Conservation (phyloP, 148 eudicot genomes). For the Nyssa sinensis region DNA sequence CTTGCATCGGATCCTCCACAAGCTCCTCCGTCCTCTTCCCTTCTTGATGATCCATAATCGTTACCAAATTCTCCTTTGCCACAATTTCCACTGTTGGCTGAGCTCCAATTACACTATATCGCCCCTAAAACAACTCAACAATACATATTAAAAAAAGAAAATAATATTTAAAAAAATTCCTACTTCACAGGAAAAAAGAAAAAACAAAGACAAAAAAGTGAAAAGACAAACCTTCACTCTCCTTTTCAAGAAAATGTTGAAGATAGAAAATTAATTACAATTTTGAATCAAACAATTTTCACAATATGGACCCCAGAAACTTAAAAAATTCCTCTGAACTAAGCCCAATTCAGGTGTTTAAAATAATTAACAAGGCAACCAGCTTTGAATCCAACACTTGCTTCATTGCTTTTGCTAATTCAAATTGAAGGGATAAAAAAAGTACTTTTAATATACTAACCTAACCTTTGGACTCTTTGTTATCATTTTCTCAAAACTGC, state of each 20-base stretch:
- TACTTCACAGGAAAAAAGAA: no score
- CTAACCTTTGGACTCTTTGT: no score
- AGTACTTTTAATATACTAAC: no score
- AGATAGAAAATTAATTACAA: not conserved
- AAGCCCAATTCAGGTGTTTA: no score
- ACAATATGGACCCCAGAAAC: not conserved
- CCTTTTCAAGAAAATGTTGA: not conserved
- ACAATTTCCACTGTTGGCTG: conserved; percentile 96
- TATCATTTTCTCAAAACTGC: no score
- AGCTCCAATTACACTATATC: conserved; percentile 96
- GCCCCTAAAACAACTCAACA: conserved; percentile 57
- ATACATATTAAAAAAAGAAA: conserved; percentile 2
- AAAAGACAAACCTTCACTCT: not conserved
- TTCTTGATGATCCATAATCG: conserved; percentile 75
- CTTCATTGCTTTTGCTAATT: no score
- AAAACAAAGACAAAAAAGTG: not conserved
- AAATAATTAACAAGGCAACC: no score
- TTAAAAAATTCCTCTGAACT: no score
- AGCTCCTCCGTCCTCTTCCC: conserved; percentile 66
- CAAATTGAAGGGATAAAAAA: no score
- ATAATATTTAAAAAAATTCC: no score
- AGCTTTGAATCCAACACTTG: no score
- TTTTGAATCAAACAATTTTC: not conserved
- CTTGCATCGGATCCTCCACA: conserved; percentile 87
- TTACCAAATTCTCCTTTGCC: conserved; percentile 88